Evolutionary conservation across 2,329 filamentous ascomycete genomes (phyloP), one percentile per base, ranked within the genome.

Genomic region (Penicillium sp.): DNA sequence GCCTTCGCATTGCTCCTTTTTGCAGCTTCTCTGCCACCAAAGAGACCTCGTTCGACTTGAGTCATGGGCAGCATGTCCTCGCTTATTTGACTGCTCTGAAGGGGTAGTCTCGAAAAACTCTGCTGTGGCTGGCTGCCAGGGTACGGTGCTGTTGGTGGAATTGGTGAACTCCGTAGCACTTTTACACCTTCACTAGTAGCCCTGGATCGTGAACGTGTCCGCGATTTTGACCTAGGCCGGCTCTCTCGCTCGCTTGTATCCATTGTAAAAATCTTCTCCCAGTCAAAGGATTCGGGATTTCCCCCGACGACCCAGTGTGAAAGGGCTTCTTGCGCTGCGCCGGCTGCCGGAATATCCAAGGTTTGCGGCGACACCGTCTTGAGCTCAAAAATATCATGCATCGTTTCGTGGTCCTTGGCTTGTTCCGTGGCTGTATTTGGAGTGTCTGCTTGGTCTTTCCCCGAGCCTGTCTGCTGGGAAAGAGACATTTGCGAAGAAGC

Each of bases 21-120:
- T 21, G 52, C 65, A 18, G 63, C 60, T 53, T 74, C 66, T 20
- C 73, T 65, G 35, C 70, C 63, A 26, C 73, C 74, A 59, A 74
- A 75, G 20, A 61, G 48, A 11, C 74, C 74, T 33, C 70, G 67
- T 57, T 76, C 74, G 21, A 66, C 56, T 52, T 76, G 74, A n/a
- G 71, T 76, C 71, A 74, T 75, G 5, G 71, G 67, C 20, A 69
- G 50, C 28, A 66, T 65, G 16, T 70, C 68, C 18, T 71, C 61
- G 9, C 61, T 65, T 20, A 64, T 59, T 33, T 64, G 52, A 61
- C 20, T 70, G 40, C 51, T 52, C 62, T 57, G 20, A 24, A 58
- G 28, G 11, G 46, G 51, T 7, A 49, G 30, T 62, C 28, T 38
- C 58, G 55, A 35, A 60, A 40, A 46, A 55, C 47, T 62, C 56